These are phyloP conservation scores for Sutorius australiensis DNA, from an alignment of 768 basidiomycete species.

Conservation along the genomic window DNA sequence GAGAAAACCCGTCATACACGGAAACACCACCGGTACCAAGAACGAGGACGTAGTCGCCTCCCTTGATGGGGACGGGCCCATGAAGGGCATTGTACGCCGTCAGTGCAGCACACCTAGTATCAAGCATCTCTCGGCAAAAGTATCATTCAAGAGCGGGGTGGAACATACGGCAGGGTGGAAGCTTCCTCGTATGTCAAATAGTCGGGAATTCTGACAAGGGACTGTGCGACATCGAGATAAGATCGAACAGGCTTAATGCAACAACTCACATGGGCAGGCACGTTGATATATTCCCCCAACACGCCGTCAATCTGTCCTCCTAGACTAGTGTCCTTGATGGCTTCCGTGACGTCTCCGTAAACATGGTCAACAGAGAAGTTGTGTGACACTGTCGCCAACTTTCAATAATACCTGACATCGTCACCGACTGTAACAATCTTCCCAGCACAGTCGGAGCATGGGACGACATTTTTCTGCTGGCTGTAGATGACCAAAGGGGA, in stretches of 20 bases:
- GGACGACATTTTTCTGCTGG: constrained; percentile 27
- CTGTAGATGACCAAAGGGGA: constrained; percentile 16
- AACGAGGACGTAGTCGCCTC: constrained; percentile 56
- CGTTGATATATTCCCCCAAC: constrained; percentile 50
- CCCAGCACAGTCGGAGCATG: constrained; percentile 52
- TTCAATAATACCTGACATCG: constrained; percentile 45
- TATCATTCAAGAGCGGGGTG: too few relatives aligned
- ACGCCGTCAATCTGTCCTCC: constrained; percentile 51
- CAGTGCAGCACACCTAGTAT: constrained; percentile 49
- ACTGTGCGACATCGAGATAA: constrained; percentile 25
- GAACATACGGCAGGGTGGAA: constrained; percentile 51
- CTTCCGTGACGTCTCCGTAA: constrained; percentile 39
- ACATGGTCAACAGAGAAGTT: constrained; percentile 50
- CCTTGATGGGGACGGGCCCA: constrained; percentile 48
- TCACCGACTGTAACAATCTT: constrained; percentile 47
- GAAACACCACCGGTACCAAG: constrained; percentile 58
- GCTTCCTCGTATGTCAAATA: constrained; percentile 63
- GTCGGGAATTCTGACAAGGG: constrained; percentile 49
- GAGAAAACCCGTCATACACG: constrained; percentile 31
- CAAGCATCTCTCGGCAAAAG: background rate
- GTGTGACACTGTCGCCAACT: constrained; percentile 52
- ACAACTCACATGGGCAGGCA: constrained; percentile 40
- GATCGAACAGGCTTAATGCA: background rate
- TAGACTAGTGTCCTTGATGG: constrained; percentile 35
- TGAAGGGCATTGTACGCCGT: constrained; percentile 62